Base-by-base conservation (phyloP, 805 yeast species). In the Yarrowia sp. region DNA sequence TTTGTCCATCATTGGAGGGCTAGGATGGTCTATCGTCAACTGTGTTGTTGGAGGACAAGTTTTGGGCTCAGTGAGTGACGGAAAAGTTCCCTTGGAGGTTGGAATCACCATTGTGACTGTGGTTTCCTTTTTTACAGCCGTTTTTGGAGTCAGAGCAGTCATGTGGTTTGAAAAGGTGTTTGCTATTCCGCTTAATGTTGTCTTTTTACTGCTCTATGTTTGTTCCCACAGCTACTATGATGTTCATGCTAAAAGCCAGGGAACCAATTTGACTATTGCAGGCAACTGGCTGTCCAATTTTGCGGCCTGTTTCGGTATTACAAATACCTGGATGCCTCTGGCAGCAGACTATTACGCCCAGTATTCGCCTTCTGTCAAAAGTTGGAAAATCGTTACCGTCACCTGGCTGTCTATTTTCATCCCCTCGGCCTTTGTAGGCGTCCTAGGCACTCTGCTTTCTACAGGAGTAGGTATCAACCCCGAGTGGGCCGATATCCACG, bases 11-110 rank as follows among this genome's bases (percentile, higher is more conserved):
- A 74, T 89, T 46, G 96, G 96, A 58, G 87, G 88, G 16, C 73
- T 89, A 70, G 97, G 97, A n/a, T 91, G 97, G 97, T 84, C 93
- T n/a, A 86, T 91, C 36, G 92, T 90, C n/a, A 90, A 90, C 72
- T 83, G 89, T 69, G 95, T 90, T 56, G 86, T 90, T 65, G 96
- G 96, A 40, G 97, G 97, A 19, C 92, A 91, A 75, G 87, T 91
- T 66, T 75, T 91, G 54, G 80, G 84, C 9, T 82, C 88, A 44
- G 78, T 91, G 21, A 85, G 91, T 41, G 76, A 85, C 69, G 89
- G 83, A 16, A 81, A 79, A 67, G 81, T 90, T 0, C 90, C 96
- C 1, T 71, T 90, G 40, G 84, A 85, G 71, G 85, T 85, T 19
- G 96, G 96, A 4, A 87, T 91, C 65, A 74, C 88, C 26, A 85